Conservation (phyloP, 176 grass and related monocot genomes). For the Echinochloa phyllopogon region DNA sequence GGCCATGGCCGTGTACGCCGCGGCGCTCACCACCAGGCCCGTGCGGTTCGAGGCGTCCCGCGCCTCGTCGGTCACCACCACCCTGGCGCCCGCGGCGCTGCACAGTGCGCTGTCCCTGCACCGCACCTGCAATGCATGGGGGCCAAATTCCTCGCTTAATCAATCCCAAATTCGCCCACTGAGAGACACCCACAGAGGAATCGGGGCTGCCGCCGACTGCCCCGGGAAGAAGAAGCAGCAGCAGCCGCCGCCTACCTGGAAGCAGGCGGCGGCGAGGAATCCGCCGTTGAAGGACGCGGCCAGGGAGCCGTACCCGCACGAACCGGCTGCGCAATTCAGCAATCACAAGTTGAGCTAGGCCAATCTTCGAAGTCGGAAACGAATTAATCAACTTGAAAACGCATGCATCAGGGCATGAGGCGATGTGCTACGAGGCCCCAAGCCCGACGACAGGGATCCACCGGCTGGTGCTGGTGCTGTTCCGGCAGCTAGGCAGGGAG, state of each 20-base stretch:
- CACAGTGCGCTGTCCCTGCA: slow-evolving; percentile 64
- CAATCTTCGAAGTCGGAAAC: not conserved
- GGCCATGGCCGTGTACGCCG: slow-evolving; percentile 73
- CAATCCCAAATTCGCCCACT: not conserved
- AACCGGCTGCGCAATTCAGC: slow-evolving; percentile 50
- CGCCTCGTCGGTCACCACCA: slow-evolving; percentile 64
- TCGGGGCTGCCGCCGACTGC: no score
- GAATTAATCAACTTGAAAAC: not conserved
- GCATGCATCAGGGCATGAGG: slow-evolving; percentile 55
- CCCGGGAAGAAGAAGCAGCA: not conserved
- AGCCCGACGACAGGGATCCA: slow-evolving; percentile 73
- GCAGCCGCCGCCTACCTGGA: no score
- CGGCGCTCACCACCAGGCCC: slow-evolving; percentile 53
- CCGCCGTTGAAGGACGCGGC: slow-evolving; percentile 58
- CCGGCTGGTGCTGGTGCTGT: slow-evolving; percentile 76
- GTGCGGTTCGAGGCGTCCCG: slow-evolving; percentile 27
- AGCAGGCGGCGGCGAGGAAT: slow-evolving; percentile 74
- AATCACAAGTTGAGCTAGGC: not conserved
- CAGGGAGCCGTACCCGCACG: slow-evolving; percentile 74
- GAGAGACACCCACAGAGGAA: no score
- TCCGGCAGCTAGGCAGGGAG: slow-evolving; percentile 62
- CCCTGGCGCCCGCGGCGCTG: slow-evolving; percentile 58
- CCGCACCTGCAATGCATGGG: slow-evolving; percentile 49
- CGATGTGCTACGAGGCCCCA: slow-evolving; percentile 68
- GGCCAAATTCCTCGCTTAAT: not conserved